Base-by-base conservation (phyloP, 306 rosid genomes). In the Vigna nakashimae region DNA sequence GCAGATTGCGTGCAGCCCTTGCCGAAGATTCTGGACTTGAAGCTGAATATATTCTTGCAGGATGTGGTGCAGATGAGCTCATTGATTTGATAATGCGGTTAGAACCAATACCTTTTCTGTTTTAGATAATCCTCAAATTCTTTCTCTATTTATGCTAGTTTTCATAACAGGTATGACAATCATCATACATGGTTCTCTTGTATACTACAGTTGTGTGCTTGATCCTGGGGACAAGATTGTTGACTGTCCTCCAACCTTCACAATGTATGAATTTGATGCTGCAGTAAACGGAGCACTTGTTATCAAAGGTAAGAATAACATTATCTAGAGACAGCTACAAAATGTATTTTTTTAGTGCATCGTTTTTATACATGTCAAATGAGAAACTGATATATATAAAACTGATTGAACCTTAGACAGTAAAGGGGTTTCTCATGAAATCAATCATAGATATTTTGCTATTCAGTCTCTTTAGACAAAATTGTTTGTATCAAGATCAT, bases 241-340 rank as follows among this genome's bases (percentile, higher is more conserved):
- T 30, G 98, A 95, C 84, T 95, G 99, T 69, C 99, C 98, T 66
- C 98, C 97, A 4, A 92, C 98, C 34, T 95, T 95, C 85, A 95
- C 99, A 65, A 95, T 95, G 99, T 95, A 95, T 85, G 97, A 92
- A 80, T 95, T 95, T 88, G 99, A 92, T 69, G 98, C 99, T 32
- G 94, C 94, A 43, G 97, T 92, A 22, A 95, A 95, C 70, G 96
- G 91, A 43, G 99, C 98, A 32, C 73, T 71, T 75, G 97, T 90
- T 70, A 85, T 91, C 74, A 88, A 95, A 92, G 99, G 99, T 90
- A 74, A 40, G 69, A 46, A 73, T 15, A 49, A 6, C 1, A 48
- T 68, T 45, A 52, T 24, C 67, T 32, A n/a, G 46, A 62, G 16
- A 12, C 71, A 51, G 2, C 52, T 65, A 50, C 48, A 46, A 62